A percentile compares a stretch with the other conserved stretches of the same genome.
phyloP scores from a whole-genome alignment of 441 rosid genomes.

The Gossypium lobatum region DNA sequence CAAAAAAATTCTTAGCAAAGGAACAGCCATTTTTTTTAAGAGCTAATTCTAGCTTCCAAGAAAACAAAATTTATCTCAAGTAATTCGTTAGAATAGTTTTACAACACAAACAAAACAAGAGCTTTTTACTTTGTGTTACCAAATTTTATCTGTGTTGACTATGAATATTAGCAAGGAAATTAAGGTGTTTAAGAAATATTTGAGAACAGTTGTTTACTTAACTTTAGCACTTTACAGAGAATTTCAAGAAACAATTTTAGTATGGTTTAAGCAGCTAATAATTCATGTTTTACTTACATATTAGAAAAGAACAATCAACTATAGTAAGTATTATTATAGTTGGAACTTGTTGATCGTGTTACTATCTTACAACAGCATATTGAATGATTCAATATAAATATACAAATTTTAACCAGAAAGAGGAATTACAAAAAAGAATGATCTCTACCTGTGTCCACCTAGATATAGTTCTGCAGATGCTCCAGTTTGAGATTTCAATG shows the following conservation, averaged over 20 bases:
- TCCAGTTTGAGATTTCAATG: constrained; percentile 73
- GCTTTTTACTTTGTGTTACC: background rate
- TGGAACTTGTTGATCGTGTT: background rate
- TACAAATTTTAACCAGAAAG: background rate
- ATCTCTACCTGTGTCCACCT: constrained; percentile 87
- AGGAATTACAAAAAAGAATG: constrained; percentile 2
- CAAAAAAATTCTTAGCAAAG: background rate
- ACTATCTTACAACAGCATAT: background rate
- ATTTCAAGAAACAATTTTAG: background rate
- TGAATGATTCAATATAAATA: background rate
- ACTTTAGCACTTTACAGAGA: background rate
- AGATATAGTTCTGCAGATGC: constrained; percentile 46
- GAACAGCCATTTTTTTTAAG: background rate
- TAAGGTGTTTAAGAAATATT: background rate
- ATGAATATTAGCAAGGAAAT: background rate
- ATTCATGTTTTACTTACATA: background rate
- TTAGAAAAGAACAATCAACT: background rate
- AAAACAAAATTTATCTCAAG: background rate
- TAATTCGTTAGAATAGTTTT: background rate
- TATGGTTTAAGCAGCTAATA: background rate
- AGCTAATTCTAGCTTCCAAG: background rate
- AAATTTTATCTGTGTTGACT: background rate
- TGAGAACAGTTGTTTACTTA: background rate
- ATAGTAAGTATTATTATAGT: background rate
- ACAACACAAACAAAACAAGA: background rate